These are phyloP conservation scores for Crithidia thermophila DNA, from an alignment of 208 protist species.

Conservation along the genomic window DNA sequence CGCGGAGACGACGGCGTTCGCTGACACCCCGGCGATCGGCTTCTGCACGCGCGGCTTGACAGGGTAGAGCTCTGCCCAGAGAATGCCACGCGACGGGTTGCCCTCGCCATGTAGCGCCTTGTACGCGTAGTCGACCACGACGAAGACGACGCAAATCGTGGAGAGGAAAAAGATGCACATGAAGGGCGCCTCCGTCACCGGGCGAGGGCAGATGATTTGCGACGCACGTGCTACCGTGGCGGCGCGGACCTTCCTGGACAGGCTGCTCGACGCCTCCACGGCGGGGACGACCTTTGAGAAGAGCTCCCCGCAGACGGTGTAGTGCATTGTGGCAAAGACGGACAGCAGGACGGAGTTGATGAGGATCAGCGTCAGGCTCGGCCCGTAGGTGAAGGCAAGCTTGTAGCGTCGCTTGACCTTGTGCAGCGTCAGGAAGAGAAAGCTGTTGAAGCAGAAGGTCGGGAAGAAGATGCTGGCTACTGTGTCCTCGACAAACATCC, in stretches of 20 bases:
- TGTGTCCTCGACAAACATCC: slow-evolving; percentile 26
- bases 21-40: not conserved
- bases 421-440: slow-evolving; percentile 66
- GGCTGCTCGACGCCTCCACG: slow-evolving; percentile 1
- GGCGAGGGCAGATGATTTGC: slow-evolving; percentile 16
- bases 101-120: slow-evolving; percentile 49
- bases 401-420: slow-evolving; percentile 65
- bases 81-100: slow-evolving; percentile 71
- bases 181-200: slow-evolving; percentile 31
- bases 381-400: slow-evolving; percentile 73
- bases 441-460: slow-evolving; percentile 52
- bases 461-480: slow-evolving; percentile 71
- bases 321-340: slow-evolving; percentile 70
- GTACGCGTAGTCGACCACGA: slow-evolving; percentile 70
- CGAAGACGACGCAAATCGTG: slow-evolving; percentile 50
- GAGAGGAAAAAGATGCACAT: slow-evolving; percentile 40
- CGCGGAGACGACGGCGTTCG: not conserved
- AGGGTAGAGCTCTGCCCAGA: slow-evolving; percentile 71
- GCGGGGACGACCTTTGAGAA: slow-evolving; percentile 19
- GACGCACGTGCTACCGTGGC: slow-evolving; percentile 1
- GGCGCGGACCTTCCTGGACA: slow-evolving; percentile 4
- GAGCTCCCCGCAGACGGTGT: slow-evolving; percentile 48
- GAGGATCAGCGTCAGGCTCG: slow-evolving; percentile 45
- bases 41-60: slow-evolving; percentile 16
- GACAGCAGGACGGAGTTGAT: slow-evolving; percentile 79